A percentile compares a stretch with the other conserved stretches of the same genome.
Evolutionary conservation across 2,329 filamentous ascomycete genomes (phyloP).

Genomic region (Penicillium sp.): DNA sequence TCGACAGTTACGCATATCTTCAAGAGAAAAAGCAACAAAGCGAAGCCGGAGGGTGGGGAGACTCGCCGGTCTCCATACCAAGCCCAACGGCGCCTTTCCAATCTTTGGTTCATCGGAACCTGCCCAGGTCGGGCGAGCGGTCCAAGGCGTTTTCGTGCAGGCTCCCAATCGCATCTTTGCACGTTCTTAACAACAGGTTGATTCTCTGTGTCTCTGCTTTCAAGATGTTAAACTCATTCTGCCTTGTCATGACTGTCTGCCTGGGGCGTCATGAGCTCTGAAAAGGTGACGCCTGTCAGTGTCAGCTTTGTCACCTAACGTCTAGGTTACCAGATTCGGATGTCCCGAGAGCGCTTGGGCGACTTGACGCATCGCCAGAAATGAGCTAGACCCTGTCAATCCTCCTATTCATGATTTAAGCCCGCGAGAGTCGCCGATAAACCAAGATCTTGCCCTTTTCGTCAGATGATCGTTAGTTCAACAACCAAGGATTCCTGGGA

Average conservation of each 20-base stretch:
- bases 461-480: conserved; percentile 7
- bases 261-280: not conserved
- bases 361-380: conserved; percentile 2
- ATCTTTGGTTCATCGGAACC: conserved; percentile 10
- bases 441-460: conserved; percentile 13
- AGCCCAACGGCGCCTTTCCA: conserved; percentile 12
- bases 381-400: conserved; percentile 19
- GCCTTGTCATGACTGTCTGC: conserved; percentile 12
- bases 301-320: not conserved
- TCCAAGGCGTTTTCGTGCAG: conserved; percentile 1
- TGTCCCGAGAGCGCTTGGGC: not conserved
- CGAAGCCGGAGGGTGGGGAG: conserved; percentile 4
- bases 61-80: conserved; percentile 13
- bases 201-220: not conserved
- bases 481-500: conserved; percentile 5
- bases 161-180: not conserved
- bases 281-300: conserved; percentile 1
- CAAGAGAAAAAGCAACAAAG: conserved; percentile 6
- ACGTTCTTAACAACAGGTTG: not conserved
- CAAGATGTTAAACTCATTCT: not conserved
- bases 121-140: conserved; percentile 3
- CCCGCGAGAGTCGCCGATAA: conserved; percentile 6
- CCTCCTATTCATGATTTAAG: conserved; percentile 13
- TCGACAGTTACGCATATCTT: conserved; percentile 5
- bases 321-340: conserved; percentile 12